A percentile compares a stretch with the other conserved stretches of the same genome.
These are phyloP conservation scores for Kwoniella dendrophila DNA, from an alignment of 768 basidiomycete genomes.

Conservation along the genomic window DNA sequence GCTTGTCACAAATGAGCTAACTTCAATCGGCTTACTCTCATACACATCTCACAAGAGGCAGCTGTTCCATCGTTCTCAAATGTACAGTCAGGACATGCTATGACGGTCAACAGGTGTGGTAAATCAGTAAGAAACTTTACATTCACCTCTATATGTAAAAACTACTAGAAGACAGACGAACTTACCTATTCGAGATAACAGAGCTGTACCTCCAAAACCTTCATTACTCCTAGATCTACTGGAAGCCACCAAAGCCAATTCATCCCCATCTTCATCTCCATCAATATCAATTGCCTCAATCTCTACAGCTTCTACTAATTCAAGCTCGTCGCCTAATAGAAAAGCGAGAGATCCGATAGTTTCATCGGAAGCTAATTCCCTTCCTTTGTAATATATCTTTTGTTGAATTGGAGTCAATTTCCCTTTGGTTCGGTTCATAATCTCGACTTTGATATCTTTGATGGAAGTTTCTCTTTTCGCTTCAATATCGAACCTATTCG, in stretches of 20 bases:
- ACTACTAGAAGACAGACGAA: background rate
- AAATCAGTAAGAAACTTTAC: background rate
- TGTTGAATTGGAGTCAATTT: slow-evolving; percentile 41
- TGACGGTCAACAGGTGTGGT: background rate
- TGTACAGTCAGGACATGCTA: slow-evolving; percentile 13
- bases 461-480: slow-evolving; percentile 26
- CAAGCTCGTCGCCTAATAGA: slow-evolving; percentile 23
- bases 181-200: slow-evolving; percentile 22
- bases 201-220: slow-evolving; percentile 40
- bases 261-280: slow-evolving; percentile 17
- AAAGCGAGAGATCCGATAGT: slow-evolving; percentile 33
- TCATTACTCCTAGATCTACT: slow-evolving; percentile 31
- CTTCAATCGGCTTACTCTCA: slow-evolving; percentile 8
- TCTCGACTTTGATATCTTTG: slow-evolving; percentile 33
- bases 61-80: slow-evolving; percentile 46
- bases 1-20: background rate
- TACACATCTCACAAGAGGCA: slow-evolving; percentile 40
- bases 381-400: slow-evolving; percentile 19
- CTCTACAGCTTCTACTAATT: slow-evolving; percentile 21
- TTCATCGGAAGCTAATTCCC: slow-evolving; percentile 25
- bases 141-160: background rate
- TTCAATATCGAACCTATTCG: slow-evolving; percentile 1
- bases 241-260: background rate
- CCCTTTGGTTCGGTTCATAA: slow-evolving; percentile 7
- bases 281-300: slow-evolving; percentile 29